Conservation (phyloP, 495 filamentous ascomycete species). For the Xylaria castorea region DNA sequence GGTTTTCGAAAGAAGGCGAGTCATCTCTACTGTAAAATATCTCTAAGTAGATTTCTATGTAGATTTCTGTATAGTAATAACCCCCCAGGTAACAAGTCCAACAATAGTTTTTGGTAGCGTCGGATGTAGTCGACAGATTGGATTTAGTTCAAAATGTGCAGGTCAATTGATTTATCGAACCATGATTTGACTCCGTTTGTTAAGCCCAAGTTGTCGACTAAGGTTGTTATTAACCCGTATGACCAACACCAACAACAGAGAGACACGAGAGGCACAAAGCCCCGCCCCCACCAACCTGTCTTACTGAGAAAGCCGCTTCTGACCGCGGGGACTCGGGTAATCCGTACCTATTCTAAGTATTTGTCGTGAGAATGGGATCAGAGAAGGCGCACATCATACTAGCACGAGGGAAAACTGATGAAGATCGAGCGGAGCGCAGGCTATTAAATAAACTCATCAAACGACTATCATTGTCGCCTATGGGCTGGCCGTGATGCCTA, state of each 20-base stretch:
- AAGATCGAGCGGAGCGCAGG: constrained; percentile 23
- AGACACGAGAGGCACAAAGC: constrained; percentile 25
- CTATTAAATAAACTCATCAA: constrained; percentile 21
- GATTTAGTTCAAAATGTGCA: constrained; percentile 9
- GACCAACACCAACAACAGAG: constrained; percentile 4
- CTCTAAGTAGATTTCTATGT: too few relatives aligned
- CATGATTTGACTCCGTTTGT: not conserved
- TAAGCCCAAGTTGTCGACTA: constrained; percentile 13
- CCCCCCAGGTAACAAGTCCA: not conserved
- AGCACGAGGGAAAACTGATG: constrained; percentile 25
- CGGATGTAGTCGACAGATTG: constrained; percentile 22
- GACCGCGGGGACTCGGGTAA: constrained; percentile 20
- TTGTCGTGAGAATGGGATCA: constrained; percentile 34
- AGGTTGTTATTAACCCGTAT: constrained; percentile 15
- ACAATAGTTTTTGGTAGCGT: constrained; percentile 21
- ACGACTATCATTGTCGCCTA: constrained; percentile 8
- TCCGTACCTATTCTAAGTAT: constrained; percentile 5
- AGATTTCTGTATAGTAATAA: not conserved
- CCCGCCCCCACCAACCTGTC: constrained; percentile 24
- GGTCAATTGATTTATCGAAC: constrained; percentile 8
- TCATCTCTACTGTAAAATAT: constrained; percentile 3
- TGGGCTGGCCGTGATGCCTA: not conserved
- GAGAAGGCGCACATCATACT: constrained; percentile 41
- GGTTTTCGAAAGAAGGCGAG: not conserved
- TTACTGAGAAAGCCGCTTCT: constrained; percentile 22